Evolutionary conservation across 768 basidiomycete genomes (phyloP), one percentile per base, ranked within the genome.

Genomic region (Termitomyces heimii): DNA sequence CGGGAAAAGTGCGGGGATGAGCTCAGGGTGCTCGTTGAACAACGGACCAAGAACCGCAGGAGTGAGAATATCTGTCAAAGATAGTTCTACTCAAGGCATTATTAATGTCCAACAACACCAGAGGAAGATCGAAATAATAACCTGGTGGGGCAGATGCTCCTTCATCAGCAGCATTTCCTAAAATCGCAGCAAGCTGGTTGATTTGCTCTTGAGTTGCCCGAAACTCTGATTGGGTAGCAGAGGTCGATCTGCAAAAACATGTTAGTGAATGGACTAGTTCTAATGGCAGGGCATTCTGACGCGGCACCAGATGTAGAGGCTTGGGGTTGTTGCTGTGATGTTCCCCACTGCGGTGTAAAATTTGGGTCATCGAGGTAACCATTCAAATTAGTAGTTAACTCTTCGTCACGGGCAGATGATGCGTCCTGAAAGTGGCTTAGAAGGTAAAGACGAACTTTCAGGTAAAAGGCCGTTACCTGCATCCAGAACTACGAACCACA

Each of bases 11-110:
- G 87, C 70, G 4, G 80, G 71, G 50, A 90, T 77, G 42, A 95
- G 76, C 45, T 82, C 80, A 0, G 90, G 90, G 65, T 87, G 84
- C 34, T 78, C 77, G 8, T 75, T 71, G 69, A 95, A 88, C 9
- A 97, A 75, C 7, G 89, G 85, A 13, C 78, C 73, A 54, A 95
- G 76, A 70, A 88, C 86, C 44, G 84, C 71, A 6, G 88, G 82
- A 35, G 91, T 86, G 59, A 93, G 77, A 64, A 94, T 79, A 70
- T 95, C 86, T 42, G 82, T 78, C 59, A 94, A 76, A 53, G 89
- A 78, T 56, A 88, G 54, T 55, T 93, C 86, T 80, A 63, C 34
- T 49, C 51, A 43, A 20, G 49, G 42, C n/a, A n/a, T 18, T 35
- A 56, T 47, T 26, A 52, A 26, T 16, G 35, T 20, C 24, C 8